Evolutionary conservation across 2,329 filamentous ascomycete species (phyloP).

Genomic region (Juglanconis oblonga): DNA sequence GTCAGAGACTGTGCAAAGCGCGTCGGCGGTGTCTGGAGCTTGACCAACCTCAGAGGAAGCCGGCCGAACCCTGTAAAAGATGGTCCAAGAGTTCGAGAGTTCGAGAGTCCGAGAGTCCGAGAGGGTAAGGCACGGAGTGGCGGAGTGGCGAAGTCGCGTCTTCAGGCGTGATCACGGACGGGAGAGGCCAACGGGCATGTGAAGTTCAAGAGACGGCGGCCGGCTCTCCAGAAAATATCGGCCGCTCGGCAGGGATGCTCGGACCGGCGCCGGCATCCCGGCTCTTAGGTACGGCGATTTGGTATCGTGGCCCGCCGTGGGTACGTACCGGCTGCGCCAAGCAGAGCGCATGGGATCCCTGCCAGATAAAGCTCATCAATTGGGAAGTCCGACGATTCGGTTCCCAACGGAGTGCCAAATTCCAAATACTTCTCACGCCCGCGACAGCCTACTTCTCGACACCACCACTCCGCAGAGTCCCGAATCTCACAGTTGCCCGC

Average conservation of each 20-base stretch:
- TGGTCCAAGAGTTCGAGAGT: background rate
- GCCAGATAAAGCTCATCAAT: slow-evolving; percentile 15
- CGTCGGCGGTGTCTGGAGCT: background rate
- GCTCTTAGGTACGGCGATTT: background rate
- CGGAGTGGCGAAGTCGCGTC: background rate
- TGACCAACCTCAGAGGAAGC: background rate
- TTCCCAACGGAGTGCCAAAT: slow-evolving; percentile 19
- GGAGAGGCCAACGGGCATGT: background rate
- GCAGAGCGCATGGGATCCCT: background rate
- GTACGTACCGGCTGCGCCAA: too few species aligned
- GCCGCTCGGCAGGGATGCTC: slow-evolving; percentile 1
- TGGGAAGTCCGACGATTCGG: slow-evolving; percentile 13
- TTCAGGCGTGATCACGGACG: background rate
- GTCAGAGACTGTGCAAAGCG: background rate
- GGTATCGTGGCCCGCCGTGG: too few species aligned
- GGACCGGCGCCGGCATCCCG: slow-evolving; percentile 1
- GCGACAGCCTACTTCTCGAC: slow-evolving; percentile 1
- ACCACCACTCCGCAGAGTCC: slow-evolving; percentile 16
- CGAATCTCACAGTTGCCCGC: slow-evolving; percentile 22
- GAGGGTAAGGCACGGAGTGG: too few species aligned
- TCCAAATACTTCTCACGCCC: slow-evolving; percentile 9
- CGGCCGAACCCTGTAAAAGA: background rate
- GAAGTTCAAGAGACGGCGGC: background rate
- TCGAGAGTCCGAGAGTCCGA: too few species aligned
- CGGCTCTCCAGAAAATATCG: slow-evolving; percentile 9